Conservation (phyloP, 148 eudicot species). For the Cornus kousa region DNA sequence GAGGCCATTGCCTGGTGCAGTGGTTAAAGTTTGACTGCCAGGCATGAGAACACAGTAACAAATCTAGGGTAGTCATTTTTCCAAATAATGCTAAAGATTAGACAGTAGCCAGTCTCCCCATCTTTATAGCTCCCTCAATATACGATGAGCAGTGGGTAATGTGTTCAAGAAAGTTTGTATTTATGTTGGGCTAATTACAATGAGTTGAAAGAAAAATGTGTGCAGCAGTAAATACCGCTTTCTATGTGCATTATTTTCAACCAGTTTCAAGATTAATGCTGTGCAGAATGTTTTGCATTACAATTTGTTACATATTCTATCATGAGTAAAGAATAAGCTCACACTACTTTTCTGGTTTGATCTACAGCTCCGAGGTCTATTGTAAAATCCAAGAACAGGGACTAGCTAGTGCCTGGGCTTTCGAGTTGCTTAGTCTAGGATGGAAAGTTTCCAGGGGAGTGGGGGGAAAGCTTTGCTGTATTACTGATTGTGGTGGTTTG, state of each 20-base stretch:
- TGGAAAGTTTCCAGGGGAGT: not conserved
- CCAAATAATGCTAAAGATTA: too few relatives aligned
- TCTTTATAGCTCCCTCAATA: too few relatives aligned
- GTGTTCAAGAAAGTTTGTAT: not conserved
- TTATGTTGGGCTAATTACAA: not conserved
- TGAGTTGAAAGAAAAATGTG: not conserved
- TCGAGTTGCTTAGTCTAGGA: slow-evolving; percentile 12
- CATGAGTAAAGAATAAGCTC: not conserved
- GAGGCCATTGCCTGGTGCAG: not conserved
- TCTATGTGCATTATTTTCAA: too few relatives aligned
- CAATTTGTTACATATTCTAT: not conserved
- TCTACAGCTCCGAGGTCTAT: slow-evolving; percentile 76
- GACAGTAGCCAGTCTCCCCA: too few relatives aligned
- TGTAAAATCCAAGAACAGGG: slow-evolving; percentile 64
- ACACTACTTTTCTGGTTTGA: not conserved
- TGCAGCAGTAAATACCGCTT: not conserved
- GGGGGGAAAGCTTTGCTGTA: slow-evolving; percentile 4
- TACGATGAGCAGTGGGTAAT: too few relatives aligned
- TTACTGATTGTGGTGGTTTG: slow-evolving; percentile 15
- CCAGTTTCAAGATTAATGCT: too few relatives aligned
- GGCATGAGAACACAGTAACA: too few relatives aligned
- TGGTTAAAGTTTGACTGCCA: too few relatives aligned
- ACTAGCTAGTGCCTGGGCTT: slow-evolving; percentile 31
- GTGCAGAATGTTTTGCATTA: not conserved
- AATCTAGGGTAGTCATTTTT: too few relatives aligned